Evolutionary conservation across 2,329 filamentous ascomycete species (phyloP).

Genomic region (Cladophialophora yegresii): DNA sequence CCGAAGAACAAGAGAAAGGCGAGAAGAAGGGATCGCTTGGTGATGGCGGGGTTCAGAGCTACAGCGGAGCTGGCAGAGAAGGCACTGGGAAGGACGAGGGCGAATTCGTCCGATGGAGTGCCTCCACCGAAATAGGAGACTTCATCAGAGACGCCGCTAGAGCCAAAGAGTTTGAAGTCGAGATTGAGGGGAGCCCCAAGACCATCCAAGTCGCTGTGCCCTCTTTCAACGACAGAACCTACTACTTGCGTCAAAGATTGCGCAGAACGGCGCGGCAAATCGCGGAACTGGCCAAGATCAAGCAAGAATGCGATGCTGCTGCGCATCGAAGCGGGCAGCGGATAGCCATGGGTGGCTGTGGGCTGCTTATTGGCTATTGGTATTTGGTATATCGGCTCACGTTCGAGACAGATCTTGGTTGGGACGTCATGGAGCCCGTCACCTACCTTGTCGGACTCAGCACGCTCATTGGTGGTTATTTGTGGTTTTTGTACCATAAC

Average conservation of each 20-base stretch:
- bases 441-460: conserved; percentile 68
- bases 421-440: conserved; percentile 69
- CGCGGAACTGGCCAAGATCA: conserved; percentile 69
- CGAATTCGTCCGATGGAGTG: conserved; percentile 83
- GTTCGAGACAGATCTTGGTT: conserved; percentile 73
- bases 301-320: conserved; percentile 75
- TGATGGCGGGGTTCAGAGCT: conserved; percentile 66
- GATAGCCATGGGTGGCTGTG: conserved; percentile 78
- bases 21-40: conserved; percentile 48
- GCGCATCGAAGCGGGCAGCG: conserved; percentile 77
- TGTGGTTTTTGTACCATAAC: conserved; percentile 94
- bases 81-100: conserved; percentile 48
- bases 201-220: conserved; percentile 80
- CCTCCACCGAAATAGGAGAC: conserved; percentile 86
- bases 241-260: conserved; percentile 77
- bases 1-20: conserved; percentile 51
- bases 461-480: conserved; percentile 83
- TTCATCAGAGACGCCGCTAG: conserved; percentile 89
- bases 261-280: conserved; percentile 71
- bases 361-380: conserved; percentile 75
- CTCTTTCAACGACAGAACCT: conserved; percentile 85
- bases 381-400: conserved; percentile 70
- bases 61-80: conserved; percentile 69
- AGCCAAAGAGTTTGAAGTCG: conserved; percentile 79
- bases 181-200: conserved; percentile 69